phyloP scores from a whole-genome alignment of 2,329 filamentous ascomycete species.

The Diaporthe vaccinii region DNA sequence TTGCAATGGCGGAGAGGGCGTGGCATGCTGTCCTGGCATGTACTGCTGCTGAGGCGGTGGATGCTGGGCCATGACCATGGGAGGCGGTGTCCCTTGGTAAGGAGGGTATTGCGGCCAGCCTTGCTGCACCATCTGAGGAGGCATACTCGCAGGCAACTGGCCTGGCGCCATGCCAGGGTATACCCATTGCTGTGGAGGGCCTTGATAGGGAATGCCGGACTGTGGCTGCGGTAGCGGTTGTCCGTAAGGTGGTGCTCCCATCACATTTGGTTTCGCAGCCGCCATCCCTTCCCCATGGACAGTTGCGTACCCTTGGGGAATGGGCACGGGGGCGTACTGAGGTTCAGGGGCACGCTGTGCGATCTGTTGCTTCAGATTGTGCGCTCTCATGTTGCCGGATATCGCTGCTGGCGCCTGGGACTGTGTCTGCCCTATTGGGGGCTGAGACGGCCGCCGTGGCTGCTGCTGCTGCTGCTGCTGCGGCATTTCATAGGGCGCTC shows the following conservation, averaged over 20 bases:
- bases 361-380: conserved; percentile 37
- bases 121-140: conserved; percentile 37
- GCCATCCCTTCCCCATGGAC: conserved; percentile 54
- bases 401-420: conserved; percentile 21
- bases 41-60: conserved; percentile 40
- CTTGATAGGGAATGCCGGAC: conserved; percentile 39
- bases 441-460: conserved; percentile 33
- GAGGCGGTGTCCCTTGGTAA: conserved; percentile 37
- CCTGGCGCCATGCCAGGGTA: conserved; percentile 37
- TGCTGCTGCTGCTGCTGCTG: conserved; percentile 45
- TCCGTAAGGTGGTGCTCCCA: conserved; percentile 21
- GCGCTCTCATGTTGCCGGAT: conserved; percentile 17
- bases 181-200: conserved; percentile 37
- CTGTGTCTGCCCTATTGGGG: conserved; percentile 7
- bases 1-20: conserved; percentile 28
- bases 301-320: conserved; percentile 53
- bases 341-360: conserved; percentile 46
- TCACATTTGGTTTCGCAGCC: conserved; percentile 48
- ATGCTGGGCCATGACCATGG: conserved; percentile 32
- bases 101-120: conserved; percentile 39
- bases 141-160: conserved; percentile 22
- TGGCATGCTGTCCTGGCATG: conserved; percentile 25
- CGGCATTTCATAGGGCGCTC: conserved; percentile 18
- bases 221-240: conserved; percentile 44
- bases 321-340: conserved; percentile 54